Percentiles rank a stretch among this genome's conserved stretches.
Evolutionary conservation across 164 flowering plant genomes (phyloP).

Genomic region (Magnolia changhungtana): DNA sequence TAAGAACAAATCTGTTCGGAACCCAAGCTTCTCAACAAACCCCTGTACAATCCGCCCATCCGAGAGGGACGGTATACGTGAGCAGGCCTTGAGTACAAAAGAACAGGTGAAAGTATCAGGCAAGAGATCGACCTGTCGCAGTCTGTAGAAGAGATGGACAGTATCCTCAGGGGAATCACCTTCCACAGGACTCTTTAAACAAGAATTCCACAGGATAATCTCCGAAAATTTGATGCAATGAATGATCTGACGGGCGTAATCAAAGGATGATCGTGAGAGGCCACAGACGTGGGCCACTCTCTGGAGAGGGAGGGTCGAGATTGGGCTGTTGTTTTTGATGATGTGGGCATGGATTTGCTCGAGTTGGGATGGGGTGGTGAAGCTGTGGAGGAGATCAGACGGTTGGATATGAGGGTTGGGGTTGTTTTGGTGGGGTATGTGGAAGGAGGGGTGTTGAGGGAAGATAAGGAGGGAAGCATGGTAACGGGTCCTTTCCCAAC

Average conservation of each 20-base stretch:
- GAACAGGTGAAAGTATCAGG: conserved; percentile 60
- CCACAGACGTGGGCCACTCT: conserved; percentile 48
- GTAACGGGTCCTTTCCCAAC: background rate
- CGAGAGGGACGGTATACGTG: conserved; percentile 24
- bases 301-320: conserved; percentile 41
- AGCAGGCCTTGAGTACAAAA: conserved; percentile 62
- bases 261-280: conserved; percentile 32
- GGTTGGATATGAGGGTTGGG: background rate
- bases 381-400: conserved; percentile 23
- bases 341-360: conserved; percentile 54
- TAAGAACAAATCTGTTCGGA: conserved; percentile 46
- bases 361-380: conserved; percentile 53
- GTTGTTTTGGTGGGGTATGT: background rate
- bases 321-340: conserved; percentile 45
- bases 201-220: conserved; percentile 46
- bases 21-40: conserved; percentile 56
- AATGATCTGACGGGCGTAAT: conserved; percentile 45
- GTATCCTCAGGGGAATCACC: conserved; percentile 44
- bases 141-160: conserved; percentile 35
- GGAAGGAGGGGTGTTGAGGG: conserved; percentile 2
- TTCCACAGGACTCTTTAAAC: conserved; percentile 47
- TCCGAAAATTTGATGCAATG: conserved; percentile 19
- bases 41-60: conserved; percentile 53
- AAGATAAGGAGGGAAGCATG: background rate
- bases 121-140: conserved; percentile 28